Base-by-base conservation (phyloP, 345 rosid species). In the Viola odorata region DNA sequence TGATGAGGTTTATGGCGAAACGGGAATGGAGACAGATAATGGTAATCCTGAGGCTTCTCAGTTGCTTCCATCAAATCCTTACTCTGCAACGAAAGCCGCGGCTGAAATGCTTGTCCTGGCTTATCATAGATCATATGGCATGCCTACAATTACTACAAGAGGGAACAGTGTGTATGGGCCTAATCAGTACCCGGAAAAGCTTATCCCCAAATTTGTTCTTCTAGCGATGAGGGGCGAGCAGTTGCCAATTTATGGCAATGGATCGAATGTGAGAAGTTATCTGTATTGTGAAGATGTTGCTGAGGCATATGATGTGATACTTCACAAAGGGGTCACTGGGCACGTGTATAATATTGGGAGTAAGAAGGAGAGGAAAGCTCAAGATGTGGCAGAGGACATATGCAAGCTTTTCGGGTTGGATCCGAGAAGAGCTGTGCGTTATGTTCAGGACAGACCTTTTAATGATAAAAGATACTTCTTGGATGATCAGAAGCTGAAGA, bases 101-200 rank as follows among this genome's bases (percentile, higher is more conserved):
- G 86, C 89, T 47, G 89, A 84, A 67, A 84, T 84, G 89, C 60
- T 84, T 13, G 89, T 81, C 37, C 81, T 84, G 89, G 89, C 86
- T 64, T 84, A 84, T 53, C 81, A 75, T 50, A 66, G 85, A 64
- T 80, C 89, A 4, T 82, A 82, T 67, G 83, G 86, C 6, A 73
- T 84, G 5, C 85, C 86, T 0, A 77, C 71, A 45, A 84, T 84
- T 38, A 82, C 89, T 0, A 82, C 83, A 10, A 75, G 89, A 41
- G 89, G 89, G 32, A 84, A 84, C 40, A 84, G 80, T 72, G 89
- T 84, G 15, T 84, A 85, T 47, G 90, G 90, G 0, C 87, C 90
- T 17, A 80, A 82, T 39, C 90, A 85, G 55, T 82, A 70, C 63
- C 90, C 85, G 1, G 87, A 85, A 37, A 85, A 85, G 57, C 77